Evolutionary conservation across 768 basidiomycete genomes (phyloP).

Genomic region (Tricholoma sp.): DNA sequence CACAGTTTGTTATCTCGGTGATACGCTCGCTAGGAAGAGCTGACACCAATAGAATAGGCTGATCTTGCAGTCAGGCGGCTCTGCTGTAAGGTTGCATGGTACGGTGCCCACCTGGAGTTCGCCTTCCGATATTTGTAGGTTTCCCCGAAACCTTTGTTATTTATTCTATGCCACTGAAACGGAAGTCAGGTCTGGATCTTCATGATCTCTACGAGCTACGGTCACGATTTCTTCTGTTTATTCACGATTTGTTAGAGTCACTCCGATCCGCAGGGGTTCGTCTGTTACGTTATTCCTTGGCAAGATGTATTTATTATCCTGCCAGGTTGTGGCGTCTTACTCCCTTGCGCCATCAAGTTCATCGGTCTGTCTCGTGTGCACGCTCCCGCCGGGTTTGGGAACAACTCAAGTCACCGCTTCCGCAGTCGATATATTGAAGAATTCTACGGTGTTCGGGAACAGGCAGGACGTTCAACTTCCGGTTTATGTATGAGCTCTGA

Average conservation of each 20-base stretch:
- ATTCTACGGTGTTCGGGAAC: constrained; percentile 34
- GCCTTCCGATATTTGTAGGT: constrained; percentile 53
- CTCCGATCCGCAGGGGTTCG: constrained; percentile 59
- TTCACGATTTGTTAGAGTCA: constrained; percentile 57
- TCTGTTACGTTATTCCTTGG: constrained; percentile 9
- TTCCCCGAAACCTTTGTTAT: neutral
- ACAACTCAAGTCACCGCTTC: constrained; percentile 35
- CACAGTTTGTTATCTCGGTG: constrained; percentile 38
- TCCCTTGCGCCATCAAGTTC: constrained; percentile 57
- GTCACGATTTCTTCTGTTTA: constrained; percentile 54
- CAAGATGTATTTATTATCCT: constrained; percentile 3
- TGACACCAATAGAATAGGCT: constrained; percentile 31
- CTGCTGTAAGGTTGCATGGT: constrained; percentile 54
- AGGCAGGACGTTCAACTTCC: constrained; percentile 21
- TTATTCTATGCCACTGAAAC: neutral
- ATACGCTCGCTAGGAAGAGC: neutral
- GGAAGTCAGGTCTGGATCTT: constrained; percentile 50
- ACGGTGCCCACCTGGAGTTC: constrained; percentile 64
- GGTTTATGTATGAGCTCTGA: neutral
- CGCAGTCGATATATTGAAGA: constrained; percentile 41
- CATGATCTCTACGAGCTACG: constrained; percentile 66
- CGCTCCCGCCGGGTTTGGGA: constrained; percentile 39
- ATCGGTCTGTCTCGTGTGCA: constrained; percentile 54
- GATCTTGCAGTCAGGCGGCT: constrained; percentile 40
- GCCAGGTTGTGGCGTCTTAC: constrained; percentile 59